These are phyloP conservation scores for Piloderma croceum DNA, from an alignment of 768 basidiomycete species.

Conservation along the genomic window DNA sequence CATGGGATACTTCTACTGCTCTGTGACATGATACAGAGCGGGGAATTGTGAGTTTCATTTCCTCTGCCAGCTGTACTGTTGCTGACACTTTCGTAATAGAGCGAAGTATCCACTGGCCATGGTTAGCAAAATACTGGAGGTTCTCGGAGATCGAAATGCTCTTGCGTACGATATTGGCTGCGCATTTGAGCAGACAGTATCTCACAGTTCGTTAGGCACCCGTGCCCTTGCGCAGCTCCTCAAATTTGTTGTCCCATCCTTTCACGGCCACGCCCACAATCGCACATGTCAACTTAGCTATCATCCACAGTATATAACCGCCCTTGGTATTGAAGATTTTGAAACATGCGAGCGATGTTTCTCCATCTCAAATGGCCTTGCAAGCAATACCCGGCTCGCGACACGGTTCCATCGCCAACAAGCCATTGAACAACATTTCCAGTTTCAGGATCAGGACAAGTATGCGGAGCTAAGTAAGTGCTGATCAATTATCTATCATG, in stretches of 20 bases:
- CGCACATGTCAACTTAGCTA: slow-evolving; percentile 3
- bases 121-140: slow-evolving; percentile 18
- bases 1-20: slow-evolving; percentile 28
- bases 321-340: too few relatives aligned
- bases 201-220: slow-evolving; percentile 10
- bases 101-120: slow-evolving; percentile 20
- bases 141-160: slow-evolving; percentile 8
- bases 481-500: too few relatives aligned
- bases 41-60: slow-evolving; percentile 29
- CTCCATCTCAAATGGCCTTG: too few relatives aligned
- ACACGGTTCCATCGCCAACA: too few relatives aligned
- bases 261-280: slow-evolving; percentile 14
- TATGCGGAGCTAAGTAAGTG: too few relatives aligned
- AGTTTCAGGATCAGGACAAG: too few relatives aligned
- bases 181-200: slow-evolving; percentile 15
- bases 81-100: slow-evolving; percentile 7
- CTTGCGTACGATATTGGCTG: slow-evolving; percentile 27
- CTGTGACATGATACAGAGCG: too few relatives aligned
- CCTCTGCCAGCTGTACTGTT: neutral
- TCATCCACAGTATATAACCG: too few relatives aligned
- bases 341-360: too few relatives aligned
- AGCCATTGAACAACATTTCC: too few relatives aligned
- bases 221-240: slow-evolving; percentile 6
- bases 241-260: slow-evolving; percentile 1
- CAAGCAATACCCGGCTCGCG: too few relatives aligned